Conservation (phyloP, 148 eudicot genomes). For the Arctostaphylos glauca region DNA sequence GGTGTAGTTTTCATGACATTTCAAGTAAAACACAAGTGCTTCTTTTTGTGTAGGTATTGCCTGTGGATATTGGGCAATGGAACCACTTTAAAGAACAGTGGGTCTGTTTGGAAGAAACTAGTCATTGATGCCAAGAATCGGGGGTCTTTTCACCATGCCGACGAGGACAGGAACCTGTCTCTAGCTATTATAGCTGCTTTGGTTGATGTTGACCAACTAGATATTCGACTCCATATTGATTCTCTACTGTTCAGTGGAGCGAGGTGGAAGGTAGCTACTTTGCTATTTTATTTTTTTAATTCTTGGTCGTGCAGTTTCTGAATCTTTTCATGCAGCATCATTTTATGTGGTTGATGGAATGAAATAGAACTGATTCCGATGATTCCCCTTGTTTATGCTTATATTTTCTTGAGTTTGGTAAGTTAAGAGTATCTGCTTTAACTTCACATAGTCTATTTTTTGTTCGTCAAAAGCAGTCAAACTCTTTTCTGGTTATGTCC, state of each 20-base stretch:
- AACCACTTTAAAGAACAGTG: not conserved
- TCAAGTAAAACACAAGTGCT: not conserved
- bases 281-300: not conserved
- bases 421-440: not conserved
- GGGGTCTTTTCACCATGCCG: conserved; percentile 1
- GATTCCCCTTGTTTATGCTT: not conserved
- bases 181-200: conserved; percentile 15
- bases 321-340: conserved; percentile 3
- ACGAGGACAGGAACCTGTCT: conserved; percentile 7
- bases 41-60: conserved; percentile 8
- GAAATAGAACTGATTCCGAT: not conserved
- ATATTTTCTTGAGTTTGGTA: not conserved
- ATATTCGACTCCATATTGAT: conserved; percentile 1
- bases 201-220: conserved; percentile 15
- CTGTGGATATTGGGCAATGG: conserved; percentile 6
- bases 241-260: conserved; percentile 18
- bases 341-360: not conserved
- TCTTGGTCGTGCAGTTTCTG: not conserved
- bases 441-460: not conserved
- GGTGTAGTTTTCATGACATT: not conserved
- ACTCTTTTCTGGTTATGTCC: not conserved
- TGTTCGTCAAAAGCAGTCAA: not conserved
- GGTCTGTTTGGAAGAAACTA: conserved; percentile 5
- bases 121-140: conserved; percentile 4
- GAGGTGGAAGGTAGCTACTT: conserved; percentile 28